These are phyloP conservation scores for Isabelozyma rhagii DNA, from an alignment of 805 yeast species.

Conservation along the genomic window DNA sequence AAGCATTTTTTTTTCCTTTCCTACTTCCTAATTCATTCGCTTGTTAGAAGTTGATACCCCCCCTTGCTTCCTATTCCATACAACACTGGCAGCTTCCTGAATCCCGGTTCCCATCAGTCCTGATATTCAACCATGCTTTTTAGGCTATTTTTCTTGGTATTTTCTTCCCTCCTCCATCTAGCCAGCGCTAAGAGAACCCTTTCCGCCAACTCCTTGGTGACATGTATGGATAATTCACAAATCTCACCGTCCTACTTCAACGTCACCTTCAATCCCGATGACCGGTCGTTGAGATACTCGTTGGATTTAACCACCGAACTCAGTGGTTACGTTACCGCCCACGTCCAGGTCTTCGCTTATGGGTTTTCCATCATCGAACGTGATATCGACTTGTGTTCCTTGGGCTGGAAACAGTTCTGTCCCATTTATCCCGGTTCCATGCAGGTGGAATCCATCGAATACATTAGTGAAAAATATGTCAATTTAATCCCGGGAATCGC, in stretches of 20 bases:
- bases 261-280: slow-evolving; percentile 73
- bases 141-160: not conserved
- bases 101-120: no score
- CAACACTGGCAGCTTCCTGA: no score
- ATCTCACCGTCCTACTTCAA: slow-evolving; percentile 71
- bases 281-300: slow-evolving; percentile 62
- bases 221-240: slow-evolving; percentile 78
- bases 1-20: no score
- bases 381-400: slow-evolving; percentile 58
- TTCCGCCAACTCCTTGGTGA: slow-evolving; percentile 73
- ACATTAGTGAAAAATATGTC: slow-evolving; percentile 49
- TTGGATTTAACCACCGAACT: slow-evolving; percentile 69
- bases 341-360: slow-evolving; percentile 75
- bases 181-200: slow-evolving; percentile 22
- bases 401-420: slow-evolving; percentile 84
- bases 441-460: slow-evolving; percentile 68
- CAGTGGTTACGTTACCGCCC: slow-evolving; percentile 63
- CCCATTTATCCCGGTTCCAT: slow-evolving; percentile 82
- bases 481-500: slow-evolving; percentile 78
- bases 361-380: slow-evolving; percentile 69
- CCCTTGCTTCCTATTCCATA: no score
- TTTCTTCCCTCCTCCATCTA: not conserved
- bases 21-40: no score
- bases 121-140: not conserved
- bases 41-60: no score